These are phyloP conservation scores for Cotoneaster glaucophyllus DNA, from an alignment of 306 rosid genomes.

Conservation along the genomic window DNA sequence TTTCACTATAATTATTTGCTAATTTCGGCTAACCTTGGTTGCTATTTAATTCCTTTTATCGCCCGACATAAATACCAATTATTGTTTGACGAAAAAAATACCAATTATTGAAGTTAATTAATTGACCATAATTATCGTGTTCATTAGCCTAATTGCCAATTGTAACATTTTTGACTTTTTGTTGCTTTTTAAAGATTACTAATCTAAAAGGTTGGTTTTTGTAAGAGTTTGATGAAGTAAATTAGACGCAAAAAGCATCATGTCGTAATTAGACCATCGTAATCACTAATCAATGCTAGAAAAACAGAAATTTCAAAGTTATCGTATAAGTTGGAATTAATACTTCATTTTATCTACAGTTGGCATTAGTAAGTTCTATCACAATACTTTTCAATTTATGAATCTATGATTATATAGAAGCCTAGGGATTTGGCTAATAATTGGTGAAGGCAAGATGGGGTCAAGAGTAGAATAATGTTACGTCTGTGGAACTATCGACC, in stretches of 20 bases:
- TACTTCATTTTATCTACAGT: too few relatives aligned
- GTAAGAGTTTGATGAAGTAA: neutral
- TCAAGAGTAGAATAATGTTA: too few relatives aligned
- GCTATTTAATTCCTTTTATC: conserved; percentile 10
- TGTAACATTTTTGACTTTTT: neutral
- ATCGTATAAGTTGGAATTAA: too few relatives aligned
- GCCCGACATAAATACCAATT: conserved; percentile 14
- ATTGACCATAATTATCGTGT: neutral
- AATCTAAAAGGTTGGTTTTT: neutral
- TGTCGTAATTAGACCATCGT: too few relatives aligned
- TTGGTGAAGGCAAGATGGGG: too few relatives aligned
- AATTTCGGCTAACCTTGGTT: neutral
- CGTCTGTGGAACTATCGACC: too few relatives aligned
- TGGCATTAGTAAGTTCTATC: too few relatives aligned
- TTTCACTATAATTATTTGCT: neutral
- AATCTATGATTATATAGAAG: too few relatives aligned
- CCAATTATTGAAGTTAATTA: neutral
- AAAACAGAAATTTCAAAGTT: too few relatives aligned
- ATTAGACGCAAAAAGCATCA: neutral
- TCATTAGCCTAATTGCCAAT: neutral
- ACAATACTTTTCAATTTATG: too few relatives aligned
- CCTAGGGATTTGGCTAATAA: too few relatives aligned
- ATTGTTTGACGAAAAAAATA: neutral
- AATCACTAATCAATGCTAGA: too few relatives aligned
- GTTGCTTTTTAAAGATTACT: neutral